A percentile compares a stretch with the other conserved stretches of the same genome.
Evolutionary conservation across 2,329 filamentous ascomycete genomes (phyloP).

Genomic region (Aspergillus pseudonomiae): DNA sequence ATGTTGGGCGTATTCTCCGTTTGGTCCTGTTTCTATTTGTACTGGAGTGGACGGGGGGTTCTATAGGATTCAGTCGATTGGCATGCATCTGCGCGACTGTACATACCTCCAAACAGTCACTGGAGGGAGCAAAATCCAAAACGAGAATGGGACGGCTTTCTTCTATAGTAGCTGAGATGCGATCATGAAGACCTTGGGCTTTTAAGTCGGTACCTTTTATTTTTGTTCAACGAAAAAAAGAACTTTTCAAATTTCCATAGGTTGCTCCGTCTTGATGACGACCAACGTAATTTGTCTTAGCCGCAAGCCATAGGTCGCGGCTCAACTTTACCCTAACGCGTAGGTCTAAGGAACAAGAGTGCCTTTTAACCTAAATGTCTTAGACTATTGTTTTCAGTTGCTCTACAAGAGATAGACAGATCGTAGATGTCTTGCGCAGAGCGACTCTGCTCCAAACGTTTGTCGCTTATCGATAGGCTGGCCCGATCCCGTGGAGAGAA

Average conservation of each 20-base stretch:
- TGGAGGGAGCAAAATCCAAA: slow-evolving; percentile 41
- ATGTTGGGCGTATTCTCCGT: slow-evolving; percentile 43
- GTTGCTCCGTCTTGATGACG: slow-evolving; percentile 9
- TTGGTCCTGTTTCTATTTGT: slow-evolving; percentile 44
- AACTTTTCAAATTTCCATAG: slow-evolving; percentile 11
- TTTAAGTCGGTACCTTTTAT: slow-evolving; percentile 28
- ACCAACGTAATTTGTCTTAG: background rate
- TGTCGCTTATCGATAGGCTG: slow-evolving; percentile 39
- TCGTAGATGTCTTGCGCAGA: background rate
- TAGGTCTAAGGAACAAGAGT: background rate
- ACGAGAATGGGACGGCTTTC: slow-evolving; percentile 43
- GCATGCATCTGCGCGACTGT: slow-evolving; percentile 47
- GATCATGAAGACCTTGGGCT: slow-evolving; percentile 42
- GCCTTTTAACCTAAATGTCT: background rate
- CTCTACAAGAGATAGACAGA: background rate
- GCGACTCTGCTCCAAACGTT: slow-evolving; percentile 1
- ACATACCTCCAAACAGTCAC: slow-evolving; percentile 42
- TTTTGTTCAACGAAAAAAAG: slow-evolving; percentile 25
- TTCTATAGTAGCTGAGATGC: slow-evolving; percentile 46
- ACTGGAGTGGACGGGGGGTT: slow-evolving; percentile 46
- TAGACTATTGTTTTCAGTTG: background rate
- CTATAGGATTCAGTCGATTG: slow-evolving; percentile 45
- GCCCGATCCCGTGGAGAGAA: slow-evolving; percentile 17
- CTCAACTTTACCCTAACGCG: background rate
- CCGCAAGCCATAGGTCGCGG: background rate